A percentile compares a stretch with the other conserved stretches of the same genome.
These are phyloP conservation scores for Austroboletus eburneus DNA, from an alignment of 768 basidiomycete genomes.

Conservation along the genomic window DNA sequence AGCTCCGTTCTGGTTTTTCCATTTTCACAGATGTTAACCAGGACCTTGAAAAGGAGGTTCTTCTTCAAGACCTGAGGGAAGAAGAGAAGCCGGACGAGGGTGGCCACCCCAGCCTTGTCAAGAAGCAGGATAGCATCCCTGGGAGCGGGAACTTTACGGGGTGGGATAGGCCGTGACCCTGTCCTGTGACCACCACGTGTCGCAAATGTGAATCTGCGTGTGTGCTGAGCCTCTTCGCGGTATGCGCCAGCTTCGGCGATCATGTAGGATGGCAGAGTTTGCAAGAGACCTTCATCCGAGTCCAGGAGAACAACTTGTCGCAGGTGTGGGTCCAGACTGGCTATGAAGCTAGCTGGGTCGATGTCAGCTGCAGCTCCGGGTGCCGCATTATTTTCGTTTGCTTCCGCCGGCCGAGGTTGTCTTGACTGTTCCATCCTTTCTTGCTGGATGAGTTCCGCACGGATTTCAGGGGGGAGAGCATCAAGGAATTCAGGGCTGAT, in stretches of 20 bases:
- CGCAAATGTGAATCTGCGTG: conserved; percentile 33
- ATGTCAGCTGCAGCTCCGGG: conserved; percentile 60
- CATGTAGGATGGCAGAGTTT: conserved; percentile 78
- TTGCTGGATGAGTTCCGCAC: conserved; percentile 95
- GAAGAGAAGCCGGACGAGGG: conserved; percentile 89
- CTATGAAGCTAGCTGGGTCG: conserved; percentile 88
- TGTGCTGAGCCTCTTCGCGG: conserved; percentile 48
- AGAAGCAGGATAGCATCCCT: conserved; percentile 92
- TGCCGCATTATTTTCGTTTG: conserved; percentile 25
- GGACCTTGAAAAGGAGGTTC: conserved; percentile 79
- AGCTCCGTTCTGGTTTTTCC: conserved; percentile 85
- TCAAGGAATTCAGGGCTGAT: conserved; percentile 96
- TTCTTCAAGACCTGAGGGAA: conserved; percentile 92
- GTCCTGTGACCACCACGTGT: conserved; percentile 26
- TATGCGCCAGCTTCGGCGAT: conserved; percentile 77
- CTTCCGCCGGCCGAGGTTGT: conserved; percentile 35
- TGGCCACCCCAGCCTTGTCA: conserved; percentile 84
- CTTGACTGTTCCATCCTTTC: conserved; percentile 80
- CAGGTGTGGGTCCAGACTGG: conserved; percentile 83
- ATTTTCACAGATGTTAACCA: conserved; percentile 96
- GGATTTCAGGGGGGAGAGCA: conserved; percentile 92
- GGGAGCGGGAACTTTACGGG: conserved; percentile 50
- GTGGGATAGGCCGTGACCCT: conserved; percentile 25
- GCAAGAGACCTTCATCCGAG: conserved; percentile 80
- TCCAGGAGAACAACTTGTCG: conserved; percentile 90